phyloP scores from a whole-genome alignment of 495 filamentous ascomycete genomes.

The Neurospora sp. region DNA sequence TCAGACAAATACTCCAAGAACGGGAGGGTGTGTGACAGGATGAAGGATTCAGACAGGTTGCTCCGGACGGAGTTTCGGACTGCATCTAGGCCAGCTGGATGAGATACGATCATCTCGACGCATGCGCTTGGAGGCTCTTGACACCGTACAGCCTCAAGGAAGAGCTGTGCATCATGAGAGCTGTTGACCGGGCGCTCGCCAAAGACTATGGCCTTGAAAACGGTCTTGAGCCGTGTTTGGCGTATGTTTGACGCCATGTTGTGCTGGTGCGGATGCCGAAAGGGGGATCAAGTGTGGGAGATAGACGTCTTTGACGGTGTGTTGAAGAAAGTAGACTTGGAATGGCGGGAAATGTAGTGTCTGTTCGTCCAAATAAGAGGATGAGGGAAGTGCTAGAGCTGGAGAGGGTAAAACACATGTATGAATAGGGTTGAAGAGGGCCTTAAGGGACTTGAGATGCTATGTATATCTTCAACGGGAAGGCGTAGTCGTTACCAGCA shows the following conservation, averaged over 20 bases:
- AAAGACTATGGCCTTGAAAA: slow-evolving; percentile 20
- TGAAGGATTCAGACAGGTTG: slow-evolving; percentile 38
- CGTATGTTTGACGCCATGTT: not conserved
- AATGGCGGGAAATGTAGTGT: not conserved
- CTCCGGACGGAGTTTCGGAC: slow-evolving; percentile 40
- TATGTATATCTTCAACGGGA: not conserved
- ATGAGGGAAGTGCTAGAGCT: not conserved
- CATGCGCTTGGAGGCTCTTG: slow-evolving; percentile 40
- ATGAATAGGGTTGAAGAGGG: not conserved
- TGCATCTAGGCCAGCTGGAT: slow-evolving; percentile 32
- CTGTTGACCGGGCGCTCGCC: slow-evolving; percentile 16
- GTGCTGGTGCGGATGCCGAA: not conserved
- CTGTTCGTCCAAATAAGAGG: not conserved
- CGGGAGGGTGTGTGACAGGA: slow-evolving; percentile 33
- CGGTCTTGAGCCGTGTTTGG: slow-evolving; percentile 12
- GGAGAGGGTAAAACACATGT: not conserved
- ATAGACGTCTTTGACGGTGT: not conserved
- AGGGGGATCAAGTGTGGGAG: not conserved
- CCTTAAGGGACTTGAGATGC: not conserved
- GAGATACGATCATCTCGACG: slow-evolving; percentile 46
- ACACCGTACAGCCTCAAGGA: slow-evolving; percentile 49
- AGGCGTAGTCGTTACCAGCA: not conserved
- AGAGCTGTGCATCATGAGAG: slow-evolving; percentile 37
- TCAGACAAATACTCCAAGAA: slow-evolving; percentile 30
- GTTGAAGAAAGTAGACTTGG: not conserved